Evolutionary conservation across 2,329 filamentous ascomycete species (phyloP), one percentile per base, ranked within the genome.

Genomic region (Cercospora sp.): DNA sequence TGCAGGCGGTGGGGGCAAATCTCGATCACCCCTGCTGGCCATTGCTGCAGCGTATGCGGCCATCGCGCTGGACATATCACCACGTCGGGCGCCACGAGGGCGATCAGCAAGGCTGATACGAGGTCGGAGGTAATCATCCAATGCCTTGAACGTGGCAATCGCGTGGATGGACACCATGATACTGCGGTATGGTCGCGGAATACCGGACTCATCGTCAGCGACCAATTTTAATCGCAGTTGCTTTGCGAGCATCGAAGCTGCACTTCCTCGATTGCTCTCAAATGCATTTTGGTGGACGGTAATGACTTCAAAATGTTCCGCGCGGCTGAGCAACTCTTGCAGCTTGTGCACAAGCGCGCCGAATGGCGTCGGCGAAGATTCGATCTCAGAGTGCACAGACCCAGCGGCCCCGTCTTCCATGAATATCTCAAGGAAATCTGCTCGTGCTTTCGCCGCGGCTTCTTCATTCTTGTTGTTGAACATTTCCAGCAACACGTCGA

Each of bases 131-230:
- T 98, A 99, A 77, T 99, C 95, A 77, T 98, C 95, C 26, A 99
- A 83, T 0, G 94, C 92, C 79, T 97, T 98, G 83, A 99, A 98
- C 0, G 94, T 98, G 2, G 95, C 94, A 75, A 99, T 98, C 16
- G 95, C 95, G 78, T 99, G 95, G 66, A 99, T 99, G 0, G 93
- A 96, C 0, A 99, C 95, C 91, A 97, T 97, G 70, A 99, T 96
- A 73, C 94, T 97, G 23, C 92, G 88, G 77, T 96, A 98, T 0
- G 90, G 85, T 39, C 89, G 87, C 18, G 95, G 95, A 68, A 99
- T 95, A 60, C 95, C 92, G 0, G 93, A 94, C 58, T 94, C 90
- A 1, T 96, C 94, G 72, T 96, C 94, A 1, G 95, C 94, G 42
- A 94, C 87, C 36, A 99, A 85, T 74, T 93, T 94, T 55, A 99